phyloP scores from a whole-genome alignment of 176 grass and related monocot genomes.

The Leersia perrieri region DNA sequence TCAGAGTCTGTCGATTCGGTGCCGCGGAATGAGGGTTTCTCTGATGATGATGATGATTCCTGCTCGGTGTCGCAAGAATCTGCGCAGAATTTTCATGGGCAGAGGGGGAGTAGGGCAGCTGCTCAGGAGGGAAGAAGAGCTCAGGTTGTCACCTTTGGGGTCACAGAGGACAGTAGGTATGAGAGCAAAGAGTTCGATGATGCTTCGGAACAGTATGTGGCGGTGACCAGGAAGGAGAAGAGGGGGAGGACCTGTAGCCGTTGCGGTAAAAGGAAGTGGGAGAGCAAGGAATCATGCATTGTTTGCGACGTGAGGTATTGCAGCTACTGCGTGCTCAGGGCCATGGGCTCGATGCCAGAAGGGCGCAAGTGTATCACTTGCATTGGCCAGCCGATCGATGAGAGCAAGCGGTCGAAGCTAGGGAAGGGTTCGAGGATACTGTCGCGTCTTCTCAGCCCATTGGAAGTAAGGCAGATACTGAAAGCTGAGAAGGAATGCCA shows the following conservation, averaged over 20 bases:
- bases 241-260: conserved; percentile 52
- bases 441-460: conserved; percentile 55
- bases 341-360: conserved; percentile 97
- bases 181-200: conserved; percentile 56
- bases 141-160: conserved; percentile 68
- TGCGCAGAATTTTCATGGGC: conserved; percentile 35
- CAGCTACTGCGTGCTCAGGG: conserved; percentile 74
- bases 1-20: conserved; percentile 40
- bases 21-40: conserved; percentile 52
- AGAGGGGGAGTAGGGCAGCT: background rate
- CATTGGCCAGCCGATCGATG: conserved; percentile 73
- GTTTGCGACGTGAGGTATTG: conserved; percentile 75
- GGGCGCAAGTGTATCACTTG: conserved; percentile 84
- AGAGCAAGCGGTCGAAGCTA: conserved; percentile 68
- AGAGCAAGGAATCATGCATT: conserved; percentile 82
- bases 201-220: conserved; percentile 43
- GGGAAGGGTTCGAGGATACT: conserved; percentile 82
- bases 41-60: conserved; percentile 61
- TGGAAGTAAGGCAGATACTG: conserved; percentile 92
- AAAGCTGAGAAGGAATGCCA: conserved; percentile 91
- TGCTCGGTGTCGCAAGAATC: conserved; percentile 39
- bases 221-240: conserved; percentile 57
- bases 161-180: conserved; percentile 38
- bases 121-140: conserved; percentile 41
- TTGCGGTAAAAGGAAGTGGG: conserved; percentile 89